These are phyloP conservation scores for Ambrosiella beaveri DNA, from an alignment of 2,329 filamentous ascomycete species.

Conservation along the genomic window DNA sequence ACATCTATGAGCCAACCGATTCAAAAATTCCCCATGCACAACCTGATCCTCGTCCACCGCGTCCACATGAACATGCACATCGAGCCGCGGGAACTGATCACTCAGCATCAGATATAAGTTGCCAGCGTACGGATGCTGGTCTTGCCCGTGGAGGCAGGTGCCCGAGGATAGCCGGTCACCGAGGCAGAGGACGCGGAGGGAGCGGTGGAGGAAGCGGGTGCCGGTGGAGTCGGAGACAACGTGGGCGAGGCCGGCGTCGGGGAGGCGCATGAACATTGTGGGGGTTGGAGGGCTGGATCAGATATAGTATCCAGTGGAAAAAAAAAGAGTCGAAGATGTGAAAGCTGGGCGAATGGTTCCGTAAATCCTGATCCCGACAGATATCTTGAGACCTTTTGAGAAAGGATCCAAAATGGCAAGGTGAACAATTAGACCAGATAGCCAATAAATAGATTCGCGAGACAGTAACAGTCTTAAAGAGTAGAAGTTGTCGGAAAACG, in stretches of 20 bases:
- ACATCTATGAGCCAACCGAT: constrained; percentile 23
- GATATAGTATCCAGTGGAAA: neutral
- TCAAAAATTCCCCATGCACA: constrained; percentile 18
- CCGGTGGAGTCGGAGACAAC: neutral
- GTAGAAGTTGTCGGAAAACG: no score
- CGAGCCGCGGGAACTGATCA: constrained; percentile 26
- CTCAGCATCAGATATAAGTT: constrained; percentile 30
- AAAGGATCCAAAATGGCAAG: no score
- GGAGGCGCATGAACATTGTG: constrained; percentile 10
- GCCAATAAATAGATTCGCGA: no score
- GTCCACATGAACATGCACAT: constrained; percentile 27
- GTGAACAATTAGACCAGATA: no score
- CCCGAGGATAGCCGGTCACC: constrained; percentile 36
- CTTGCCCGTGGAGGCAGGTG: constrained; percentile 34
- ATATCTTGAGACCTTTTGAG: no score
- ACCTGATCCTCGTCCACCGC: constrained; percentile 37
- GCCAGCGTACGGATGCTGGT: constrained; percentile 34
- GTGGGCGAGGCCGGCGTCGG: constrained; percentile 2
- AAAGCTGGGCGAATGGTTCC: no score
- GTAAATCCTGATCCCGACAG: no score
- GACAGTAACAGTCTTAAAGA: no score
- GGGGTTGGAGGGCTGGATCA: neutral
- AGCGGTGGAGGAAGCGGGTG: neutral
- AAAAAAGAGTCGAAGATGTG: neutral
- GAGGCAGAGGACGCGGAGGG: constrained; percentile 43